Base-by-base conservation (phyloP, 805 yeast genomes). In the Wickerhamiella galacta region DNA sequence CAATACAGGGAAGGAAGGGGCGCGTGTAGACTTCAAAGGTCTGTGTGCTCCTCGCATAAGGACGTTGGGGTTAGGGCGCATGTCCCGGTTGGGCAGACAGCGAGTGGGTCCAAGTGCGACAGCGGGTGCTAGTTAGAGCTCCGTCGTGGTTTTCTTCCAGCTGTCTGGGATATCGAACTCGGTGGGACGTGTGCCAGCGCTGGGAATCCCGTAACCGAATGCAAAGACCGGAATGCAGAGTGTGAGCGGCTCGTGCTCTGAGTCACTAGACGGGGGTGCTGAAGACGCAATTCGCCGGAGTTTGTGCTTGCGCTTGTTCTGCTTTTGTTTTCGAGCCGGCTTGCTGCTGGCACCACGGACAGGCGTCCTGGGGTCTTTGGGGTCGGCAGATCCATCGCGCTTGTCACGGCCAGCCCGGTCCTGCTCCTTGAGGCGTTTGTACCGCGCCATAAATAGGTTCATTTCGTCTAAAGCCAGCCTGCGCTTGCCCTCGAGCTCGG, bases 401-500 rank as follows among this genome's bases (percentile, higher is more conserved):
- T n/a, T n/a, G n/a, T n/a, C n/a, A 15, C 33, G 25, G 21, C 7
- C 16, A 16, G 10, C 20, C 34, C 19, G 15, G 26, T 24, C 33
- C 36, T 16, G 28, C 17, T 18, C 19, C 21, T 36, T 36, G 26
- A 30, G 31, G 12, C 35, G 39, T 4, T 39, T 40, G 25, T 32
- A 44, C 24, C 40, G 40, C 6, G 5, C 18, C 23, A 63, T 42
- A 46, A 58, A 53, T 6, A 36, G 34, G n/a, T 40, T 41, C 18
- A 63, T 57, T 38, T 71, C 77, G 10, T 52, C 49, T 2, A 68
- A 48, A 1, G 85, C 74, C 23, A 70, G 49, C 10, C 51, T 53
- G 20, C 67, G 59, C 47, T 78, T 79, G 16, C 47, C 39, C 12
- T 53, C 50, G 38, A 75, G 41, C 46, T 79, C 90, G 4, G 55